Base-by-base conservation (phyloP, 1,284 basidiomycete species). In the Inonotus hispidus region DNA sequence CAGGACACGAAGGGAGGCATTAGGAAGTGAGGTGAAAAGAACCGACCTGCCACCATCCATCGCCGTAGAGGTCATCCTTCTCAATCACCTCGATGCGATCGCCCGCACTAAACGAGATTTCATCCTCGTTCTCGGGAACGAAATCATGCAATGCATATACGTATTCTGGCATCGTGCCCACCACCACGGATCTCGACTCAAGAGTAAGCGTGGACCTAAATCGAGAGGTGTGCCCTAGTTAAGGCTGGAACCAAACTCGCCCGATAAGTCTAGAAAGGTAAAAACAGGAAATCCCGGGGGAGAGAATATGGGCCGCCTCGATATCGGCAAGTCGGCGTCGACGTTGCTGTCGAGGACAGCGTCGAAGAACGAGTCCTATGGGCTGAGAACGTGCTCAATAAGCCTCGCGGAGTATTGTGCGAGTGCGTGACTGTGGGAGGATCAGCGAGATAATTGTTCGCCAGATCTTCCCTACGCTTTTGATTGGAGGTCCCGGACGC, bases 11-110 rank as follows among this genome's bases (percentile, higher is more conserved):
- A 32, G 46, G 37, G 19, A 11, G 41, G 54, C 19, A 27, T 45
- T 19, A 41, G 39, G 59, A 61, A 61, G 54, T 53, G 63, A 56
- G 65, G 53, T 63, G 56, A 65, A 58, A 47, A 62, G 57, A 58
- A 79, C 90, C 74, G 69, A 95, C 95, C 84, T 93, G 89, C 93
- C 93, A 98, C 96, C 96, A 99, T n/a, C 96, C 96, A 73, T 99
- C 96, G 46, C 86, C 85, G 71, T 94, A 99, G 61, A 87, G 77
- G 66, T 99, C 96, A 72, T 99, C 96, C 75, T 85, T 92, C 78
- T 99, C 95, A 46, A 98, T 66, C 47, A 99, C 86, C 69, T 91
- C 84, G 69, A 99, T 94, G 64, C 83, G 80, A 67, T 98, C 93
- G 7, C 95, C 95, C 2, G 88, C 87, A 61, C 77, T 80, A 73